phyloP scores from a whole-genome alignment of 257 asterid species.

The Jacaranda mimosifolia region DNA sequence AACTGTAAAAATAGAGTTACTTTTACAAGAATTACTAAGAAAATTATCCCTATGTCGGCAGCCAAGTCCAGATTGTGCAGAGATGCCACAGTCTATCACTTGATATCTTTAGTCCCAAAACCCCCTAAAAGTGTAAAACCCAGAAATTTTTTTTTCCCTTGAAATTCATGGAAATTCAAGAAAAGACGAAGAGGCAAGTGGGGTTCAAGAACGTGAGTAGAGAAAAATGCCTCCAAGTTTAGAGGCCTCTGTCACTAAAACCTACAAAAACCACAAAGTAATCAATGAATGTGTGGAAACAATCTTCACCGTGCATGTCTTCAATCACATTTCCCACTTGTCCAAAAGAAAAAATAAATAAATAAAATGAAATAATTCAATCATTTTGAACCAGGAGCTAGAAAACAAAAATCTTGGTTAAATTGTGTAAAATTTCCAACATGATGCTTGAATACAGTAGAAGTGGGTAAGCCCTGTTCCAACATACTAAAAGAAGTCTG shows the following conservation, averaged over 20 bases:
- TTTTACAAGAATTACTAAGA: background rate
- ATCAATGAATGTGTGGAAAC: slow-evolving; percentile 36
- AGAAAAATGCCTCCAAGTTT: slow-evolving; percentile 38
- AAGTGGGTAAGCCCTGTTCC: no score
- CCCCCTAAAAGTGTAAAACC: slow-evolving; percentile 20
- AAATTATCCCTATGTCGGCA: background rate
- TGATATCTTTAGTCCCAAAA: slow-evolving; percentile 12
- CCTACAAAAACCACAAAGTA: slow-evolving; percentile 33
- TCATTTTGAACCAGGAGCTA: slow-evolving; percentile 34
- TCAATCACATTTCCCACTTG: slow-evolving; percentile 30
- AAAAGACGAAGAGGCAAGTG: slow-evolving; percentile 31
- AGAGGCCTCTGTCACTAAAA: slow-evolving; percentile 32
- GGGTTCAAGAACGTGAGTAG: slow-evolving; percentile 41
- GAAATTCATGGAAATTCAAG: slow-evolving; percentile 19
- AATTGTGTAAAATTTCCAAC: slow-evolving; percentile 33
- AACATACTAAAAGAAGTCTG: no score
- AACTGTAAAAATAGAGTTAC: background rate
- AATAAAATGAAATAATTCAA: slow-evolving; percentile 24
- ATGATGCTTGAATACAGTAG: background rate
- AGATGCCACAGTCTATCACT: background rate
- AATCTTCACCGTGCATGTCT: slow-evolving; percentile 44
- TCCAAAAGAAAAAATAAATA: background rate
- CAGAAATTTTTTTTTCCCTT: background rate
- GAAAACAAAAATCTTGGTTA: slow-evolving; percentile 40
- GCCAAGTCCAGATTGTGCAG: background rate